Evolutionary conservation across 257 asterid species (phyloP).

Genomic region (Primulina huaijiensis): DNA sequence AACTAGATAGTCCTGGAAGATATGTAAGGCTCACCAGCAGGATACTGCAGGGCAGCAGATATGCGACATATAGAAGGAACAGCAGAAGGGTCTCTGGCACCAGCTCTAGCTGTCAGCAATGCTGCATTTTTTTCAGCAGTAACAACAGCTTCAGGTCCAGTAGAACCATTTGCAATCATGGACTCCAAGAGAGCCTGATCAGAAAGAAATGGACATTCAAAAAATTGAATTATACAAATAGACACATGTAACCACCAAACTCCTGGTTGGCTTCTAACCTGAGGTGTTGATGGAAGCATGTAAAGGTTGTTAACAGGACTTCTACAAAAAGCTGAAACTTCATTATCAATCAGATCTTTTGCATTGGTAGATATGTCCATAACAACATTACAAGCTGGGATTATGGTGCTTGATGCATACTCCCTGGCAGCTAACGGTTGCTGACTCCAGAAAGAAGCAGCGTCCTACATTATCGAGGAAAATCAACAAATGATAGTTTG

Average conservation of each 20-base stretch:
- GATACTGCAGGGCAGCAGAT: constrained; percentile 92
- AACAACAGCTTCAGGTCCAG: constrained; percentile 89
- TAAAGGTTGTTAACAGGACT: constrained; percentile 87
- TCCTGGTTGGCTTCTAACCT: constrained; percentile 47
- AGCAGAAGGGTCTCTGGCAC: constrained; percentile 95
- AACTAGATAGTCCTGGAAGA: constrained; percentile 13
- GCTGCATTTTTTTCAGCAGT: constrained; percentile 90
- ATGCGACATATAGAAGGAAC: constrained; percentile 96
- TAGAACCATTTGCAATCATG: constrained; percentile 70
- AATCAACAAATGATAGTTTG: constrained; percentile 17
- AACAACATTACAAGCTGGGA: constrained; percentile 82
- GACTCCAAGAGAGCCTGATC: constrained; percentile 89
- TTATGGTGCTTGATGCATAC: constrained; percentile 86
- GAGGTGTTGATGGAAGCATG: constrained; percentile 98
- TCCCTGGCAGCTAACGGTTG: constrained; percentile 92
- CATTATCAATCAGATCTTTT: constrained; percentile 83
- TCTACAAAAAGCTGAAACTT: constrained; percentile 82
- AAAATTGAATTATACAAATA: constrained; percentile 10
- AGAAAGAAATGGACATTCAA: constrained; percentile 25
- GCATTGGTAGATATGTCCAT: constrained; percentile 73
- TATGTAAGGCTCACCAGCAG: constrained; percentile 63
- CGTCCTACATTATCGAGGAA: constrained; percentile 56
- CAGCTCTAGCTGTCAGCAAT: constrained; percentile 92
- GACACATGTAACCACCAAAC: constrained; percentile 13
- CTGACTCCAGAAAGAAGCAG: constrained; percentile 96